These are phyloP conservation scores for Verticillium isaacii DNA, from an alignment of 2,329 filamentous ascomycete genomes.

Conservation along the genomic window DNA sequence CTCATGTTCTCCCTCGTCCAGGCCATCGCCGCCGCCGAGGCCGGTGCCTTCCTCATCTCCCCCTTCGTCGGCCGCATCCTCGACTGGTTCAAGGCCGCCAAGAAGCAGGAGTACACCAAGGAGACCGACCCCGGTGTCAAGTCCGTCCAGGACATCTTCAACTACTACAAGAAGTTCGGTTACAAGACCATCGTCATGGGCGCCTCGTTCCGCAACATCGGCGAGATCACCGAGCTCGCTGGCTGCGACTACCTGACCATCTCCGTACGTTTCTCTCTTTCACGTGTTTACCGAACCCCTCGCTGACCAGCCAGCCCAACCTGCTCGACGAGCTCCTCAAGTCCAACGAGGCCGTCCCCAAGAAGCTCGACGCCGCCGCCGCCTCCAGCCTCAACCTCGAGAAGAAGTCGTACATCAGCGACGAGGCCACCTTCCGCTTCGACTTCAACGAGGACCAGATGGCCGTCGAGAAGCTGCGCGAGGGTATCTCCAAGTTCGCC, in stretches of 20 bases:
- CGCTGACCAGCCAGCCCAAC: slow-evolving; percentile 57
- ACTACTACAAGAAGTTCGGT: slow-evolving; percentile 99
- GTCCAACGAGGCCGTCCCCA: slow-evolving; percentile 73
- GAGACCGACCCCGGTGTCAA: slow-evolving; percentile 94
- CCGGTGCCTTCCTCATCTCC: slow-evolving; percentile 93
- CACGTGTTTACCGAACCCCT: neutral
- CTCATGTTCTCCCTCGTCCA: slow-evolving; percentile 97
- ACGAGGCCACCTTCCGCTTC: slow-evolving; percentile 92
- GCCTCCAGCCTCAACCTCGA: slow-evolving; percentile 68
- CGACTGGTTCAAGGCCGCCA: slow-evolving; percentile 97
- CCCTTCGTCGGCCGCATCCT: slow-evolving; percentile 99
- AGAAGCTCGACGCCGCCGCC: slow-evolving; percentile 78
- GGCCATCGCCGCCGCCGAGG: slow-evolving; percentile 94
- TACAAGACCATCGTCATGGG: slow-evolving; percentile 99
- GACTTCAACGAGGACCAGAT: slow-evolving; percentile 99
- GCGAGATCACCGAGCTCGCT: slow-evolving; percentile 97
- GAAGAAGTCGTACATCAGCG: slow-evolving; percentile 86
- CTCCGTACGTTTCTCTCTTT: slow-evolving; percentile 57
- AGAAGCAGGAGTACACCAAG: slow-evolving; percentile 88
- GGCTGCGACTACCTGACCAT: slow-evolving; percentile 99
- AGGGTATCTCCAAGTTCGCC: slow-evolving; percentile 99
- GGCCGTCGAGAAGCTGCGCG: slow-evolving; percentile 98
- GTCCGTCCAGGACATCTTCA: slow-evolving; percentile 90
- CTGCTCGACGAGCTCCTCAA: slow-evolving; percentile 92
- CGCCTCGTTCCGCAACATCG: slow-evolving; percentile 92